Conservation (phyloP, 192 early-diverging fungal species). For the Gonapodya prolifera region DNA sequence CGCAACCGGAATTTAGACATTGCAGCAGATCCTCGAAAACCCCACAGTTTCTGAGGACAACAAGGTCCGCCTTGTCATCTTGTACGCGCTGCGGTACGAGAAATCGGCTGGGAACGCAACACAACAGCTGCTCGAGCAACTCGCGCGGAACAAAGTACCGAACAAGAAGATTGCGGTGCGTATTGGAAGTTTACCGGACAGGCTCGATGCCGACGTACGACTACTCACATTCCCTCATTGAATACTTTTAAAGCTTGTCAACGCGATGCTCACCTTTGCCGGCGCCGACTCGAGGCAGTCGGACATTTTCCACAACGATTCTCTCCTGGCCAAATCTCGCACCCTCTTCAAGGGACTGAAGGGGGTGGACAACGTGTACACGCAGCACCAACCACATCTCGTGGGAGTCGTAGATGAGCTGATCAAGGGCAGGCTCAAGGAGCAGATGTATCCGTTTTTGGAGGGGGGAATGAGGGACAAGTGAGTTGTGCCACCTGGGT, state of each 20-base stretch:
- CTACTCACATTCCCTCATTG: slow-evolving; percentile 7
- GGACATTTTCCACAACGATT: slow-evolving; percentile 79
- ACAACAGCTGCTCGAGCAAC: slow-evolving; percentile 53
- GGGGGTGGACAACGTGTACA: slow-evolving; percentile 98
- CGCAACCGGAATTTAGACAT: slow-evolving; percentile 21
- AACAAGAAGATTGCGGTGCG: slow-evolving; percentile 59
- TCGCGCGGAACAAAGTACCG: slow-evolving; percentile 58
- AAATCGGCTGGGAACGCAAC: slow-evolving; percentile 60
- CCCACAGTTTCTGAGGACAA: slow-evolving; percentile 52
- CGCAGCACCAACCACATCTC: slow-evolving; percentile 83
- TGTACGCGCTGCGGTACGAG: slow-evolving; percentile 92
- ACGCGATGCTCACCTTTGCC: slow-evolving; percentile 61
- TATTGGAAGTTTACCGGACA: background rate
- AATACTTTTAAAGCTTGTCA: slow-evolving; percentile 36
- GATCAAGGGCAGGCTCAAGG: slow-evolving; percentile 68
- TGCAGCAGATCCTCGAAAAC: slow-evolving; percentile 58
- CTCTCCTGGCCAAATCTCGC: slow-evolving; percentile 68
- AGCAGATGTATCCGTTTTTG: slow-evolving; percentile 63
- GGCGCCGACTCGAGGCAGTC: slow-evolving; percentile 69
- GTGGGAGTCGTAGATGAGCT: slow-evolving; percentile 63
- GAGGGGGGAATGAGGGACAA: slow-evolving; percentile 43
- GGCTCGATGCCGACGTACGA: background rate
- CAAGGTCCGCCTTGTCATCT: slow-evolving; percentile 65
- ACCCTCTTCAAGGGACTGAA: slow-evolving; percentile 90
- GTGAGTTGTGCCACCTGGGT: slow-evolving; percentile 16